A percentile compares a stretch with the other conserved stretches of the same genome.
phyloP scores from a whole-genome alignment of 1,139 yeast genomes.

The Kluyveromyces marxianus region DNA sequence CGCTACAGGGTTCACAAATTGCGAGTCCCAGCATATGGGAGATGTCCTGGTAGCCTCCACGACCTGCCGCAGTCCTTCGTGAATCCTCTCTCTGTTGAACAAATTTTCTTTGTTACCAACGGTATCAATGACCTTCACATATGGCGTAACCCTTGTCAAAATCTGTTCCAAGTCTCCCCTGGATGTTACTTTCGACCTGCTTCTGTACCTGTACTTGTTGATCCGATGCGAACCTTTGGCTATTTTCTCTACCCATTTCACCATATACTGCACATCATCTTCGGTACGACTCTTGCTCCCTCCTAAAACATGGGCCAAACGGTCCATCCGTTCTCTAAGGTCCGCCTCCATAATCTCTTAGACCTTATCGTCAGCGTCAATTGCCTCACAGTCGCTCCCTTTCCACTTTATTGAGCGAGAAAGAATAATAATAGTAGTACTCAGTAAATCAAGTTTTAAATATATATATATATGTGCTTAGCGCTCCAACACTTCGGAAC shows the following conservation, averaged over 20 bases:
- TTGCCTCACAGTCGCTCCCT: too few relatives aligned
- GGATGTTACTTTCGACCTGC: not conserved
- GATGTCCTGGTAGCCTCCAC: conserved; percentile 10
- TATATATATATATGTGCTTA: too few relatives aligned
- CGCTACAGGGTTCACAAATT: conserved; percentile 14
- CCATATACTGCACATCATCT: not conserved
- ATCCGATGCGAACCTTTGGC: not conserved
- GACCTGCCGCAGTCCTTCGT: conserved; percentile 7
- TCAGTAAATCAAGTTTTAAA: too few relatives aligned
- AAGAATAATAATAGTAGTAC: too few relatives aligned
- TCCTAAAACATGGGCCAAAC: not conserved
- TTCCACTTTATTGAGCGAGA: too few relatives aligned
- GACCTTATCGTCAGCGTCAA: not conserved
- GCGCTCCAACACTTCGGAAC: too few relatives aligned
- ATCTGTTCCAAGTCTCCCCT: too few relatives aligned
- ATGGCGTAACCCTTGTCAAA: conserved; percentile 1
- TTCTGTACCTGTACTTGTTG: conserved; percentile 4
- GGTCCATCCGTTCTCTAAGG: not conserved
- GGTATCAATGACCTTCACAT: conserved; percentile 9
- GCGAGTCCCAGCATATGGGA: conserved; percentile 14
- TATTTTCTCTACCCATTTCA: not conserved
- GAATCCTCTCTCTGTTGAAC: conserved; percentile 10
- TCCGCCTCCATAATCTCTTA: not conserved
- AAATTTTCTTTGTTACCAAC: conserved; percentile 2
- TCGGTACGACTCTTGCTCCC: not conserved